Evolutionary conservation across 2,329 filamentous ascomycete genomes (phyloP).

Genomic region (Thelonectria blattea): DNA sequence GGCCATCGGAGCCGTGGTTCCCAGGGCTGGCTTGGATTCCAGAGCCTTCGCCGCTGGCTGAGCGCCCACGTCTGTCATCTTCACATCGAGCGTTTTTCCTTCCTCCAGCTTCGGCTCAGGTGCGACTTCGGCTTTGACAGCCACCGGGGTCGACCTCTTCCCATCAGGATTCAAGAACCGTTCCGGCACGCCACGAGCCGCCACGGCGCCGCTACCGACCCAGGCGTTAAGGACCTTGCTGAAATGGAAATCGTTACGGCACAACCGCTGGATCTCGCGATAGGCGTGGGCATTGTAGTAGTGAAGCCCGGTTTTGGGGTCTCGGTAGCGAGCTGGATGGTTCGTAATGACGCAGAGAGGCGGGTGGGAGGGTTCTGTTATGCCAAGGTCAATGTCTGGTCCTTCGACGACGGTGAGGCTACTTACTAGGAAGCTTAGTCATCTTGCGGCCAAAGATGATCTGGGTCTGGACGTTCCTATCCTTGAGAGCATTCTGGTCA

Average conservation of each 20-base stretch:
- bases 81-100: slow-evolving; percentile 21
- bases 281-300: slow-evolving; percentile 84
- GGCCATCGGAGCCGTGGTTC: not conserved
- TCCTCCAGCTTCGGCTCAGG: slow-evolving; percentile 17
- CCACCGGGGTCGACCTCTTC: slow-evolving; percentile 35
- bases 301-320: slow-evolving; percentile 81
- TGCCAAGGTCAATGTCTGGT: slow-evolving; percentile 9
- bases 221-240: slow-evolving; percentile 82
- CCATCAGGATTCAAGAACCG: slow-evolving; percentile 64
- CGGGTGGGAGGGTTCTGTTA: slow-evolving; percentile 55
- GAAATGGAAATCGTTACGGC: slow-evolving; percentile 79
- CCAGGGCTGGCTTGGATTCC: not conserved
- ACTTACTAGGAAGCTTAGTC: slow-evolving; percentile 61
- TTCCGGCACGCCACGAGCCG: slow-evolving; percentile 79
- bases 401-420: too few relatives aligned
- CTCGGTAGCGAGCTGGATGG: slow-evolving; percentile 79
- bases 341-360: slow-evolving; percentile 83
- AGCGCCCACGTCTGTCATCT: not conserved
- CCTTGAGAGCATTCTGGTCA: slow-evolving; percentile 60
- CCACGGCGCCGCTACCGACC: slow-evolving; percentile 70
- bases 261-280: slow-evolving; percentile 77
- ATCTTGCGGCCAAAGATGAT: slow-evolving; percentile 66
- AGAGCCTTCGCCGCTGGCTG: not conserved
- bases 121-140: slow-evolving; percentile 16
- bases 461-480: slow-evolving; percentile 62